Conservation (phyloP, 1,139 yeast genomes). For the Geotrichum citri-aurantii region DNA sequence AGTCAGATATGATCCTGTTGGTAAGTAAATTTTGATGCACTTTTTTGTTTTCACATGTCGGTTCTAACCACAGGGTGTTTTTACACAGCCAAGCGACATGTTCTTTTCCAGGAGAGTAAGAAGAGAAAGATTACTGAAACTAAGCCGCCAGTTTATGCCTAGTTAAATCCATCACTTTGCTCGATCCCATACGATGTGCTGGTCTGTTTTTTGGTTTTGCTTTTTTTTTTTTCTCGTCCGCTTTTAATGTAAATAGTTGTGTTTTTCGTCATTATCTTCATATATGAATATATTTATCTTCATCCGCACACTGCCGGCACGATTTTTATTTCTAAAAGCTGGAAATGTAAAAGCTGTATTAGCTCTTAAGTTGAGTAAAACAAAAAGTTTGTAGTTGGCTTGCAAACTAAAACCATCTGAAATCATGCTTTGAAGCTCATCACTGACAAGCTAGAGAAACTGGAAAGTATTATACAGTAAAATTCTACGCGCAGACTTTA, state of each 20-base stretch:
- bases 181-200: background rate
- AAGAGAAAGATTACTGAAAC: slow-evolving; percentile 73
- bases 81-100: slow-evolving; percentile 58
- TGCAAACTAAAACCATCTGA: no score
- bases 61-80: background rate
- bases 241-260: background rate
- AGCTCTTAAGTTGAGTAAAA: background rate
- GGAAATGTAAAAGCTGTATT: background rate
- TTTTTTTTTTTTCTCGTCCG: background rate
- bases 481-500: no score
- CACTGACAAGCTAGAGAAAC: no score
- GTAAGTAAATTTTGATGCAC: slow-evolving; percentile 27
- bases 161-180: background rate
- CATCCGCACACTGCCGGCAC: background rate
- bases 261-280: background rate
- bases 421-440: no score
- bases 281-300: background rate
- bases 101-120: slow-evolving; percentile 79
- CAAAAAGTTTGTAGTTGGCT: background rate
- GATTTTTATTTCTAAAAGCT: no score
- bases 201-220: background rate
- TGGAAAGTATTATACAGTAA: no score
- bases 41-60: background rate
- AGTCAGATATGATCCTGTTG: slow-evolving; percentile 80
- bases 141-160: slow-evolving; percentile 31